These are phyloP conservation scores for Colletotrichum sp. DNA, from an alignment of 2,329 filamentous ascomycete species.

Conservation along the genomic window DNA sequence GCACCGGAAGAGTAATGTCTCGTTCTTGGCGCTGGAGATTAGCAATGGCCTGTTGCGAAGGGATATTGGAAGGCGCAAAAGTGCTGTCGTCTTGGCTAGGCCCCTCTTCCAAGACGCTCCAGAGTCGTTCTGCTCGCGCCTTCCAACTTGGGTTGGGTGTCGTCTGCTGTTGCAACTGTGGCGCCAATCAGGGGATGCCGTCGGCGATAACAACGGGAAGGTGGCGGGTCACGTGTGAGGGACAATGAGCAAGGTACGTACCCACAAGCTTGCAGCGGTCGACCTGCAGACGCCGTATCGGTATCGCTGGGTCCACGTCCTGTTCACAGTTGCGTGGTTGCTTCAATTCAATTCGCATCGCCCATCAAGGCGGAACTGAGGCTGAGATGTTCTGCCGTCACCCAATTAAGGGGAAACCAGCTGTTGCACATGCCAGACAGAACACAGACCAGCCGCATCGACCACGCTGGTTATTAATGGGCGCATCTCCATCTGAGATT, in stretches of 20 bases:
- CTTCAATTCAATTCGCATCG: not conserved
- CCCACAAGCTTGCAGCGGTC: not conserved
- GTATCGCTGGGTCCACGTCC: not conserved
- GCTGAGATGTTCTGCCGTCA: not conserved
- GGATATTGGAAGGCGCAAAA: not conserved
- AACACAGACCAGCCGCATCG: conserved; percentile 13
- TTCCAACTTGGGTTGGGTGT: conserved; percentile 19
- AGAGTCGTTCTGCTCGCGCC: conserved; percentile 8
- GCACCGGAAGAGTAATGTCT: not conserved
- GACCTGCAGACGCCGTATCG: not conserved
- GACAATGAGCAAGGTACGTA: not conserved
- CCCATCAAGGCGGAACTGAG: not conserved
- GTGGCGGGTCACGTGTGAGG: not conserved
- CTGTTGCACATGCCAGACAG: conserved; percentile 18
- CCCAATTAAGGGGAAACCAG: conserved; percentile 10
- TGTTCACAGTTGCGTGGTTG: not conserved
- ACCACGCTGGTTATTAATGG: not conserved
- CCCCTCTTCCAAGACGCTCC: conserved; percentile 13
- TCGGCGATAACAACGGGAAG: not conserved
- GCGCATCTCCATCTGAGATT: not conserved
- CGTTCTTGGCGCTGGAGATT: not conserved
- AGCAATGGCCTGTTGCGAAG: not conserved
- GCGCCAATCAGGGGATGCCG: conserved; percentile 6
- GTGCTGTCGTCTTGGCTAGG: not conserved
- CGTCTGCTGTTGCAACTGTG: conserved; percentile 9